Evolutionary conservation across 345 rosid genomes (phyloP), one percentile per base, ranked within the genome.

Genomic region (Erodium maritimum): DNA sequence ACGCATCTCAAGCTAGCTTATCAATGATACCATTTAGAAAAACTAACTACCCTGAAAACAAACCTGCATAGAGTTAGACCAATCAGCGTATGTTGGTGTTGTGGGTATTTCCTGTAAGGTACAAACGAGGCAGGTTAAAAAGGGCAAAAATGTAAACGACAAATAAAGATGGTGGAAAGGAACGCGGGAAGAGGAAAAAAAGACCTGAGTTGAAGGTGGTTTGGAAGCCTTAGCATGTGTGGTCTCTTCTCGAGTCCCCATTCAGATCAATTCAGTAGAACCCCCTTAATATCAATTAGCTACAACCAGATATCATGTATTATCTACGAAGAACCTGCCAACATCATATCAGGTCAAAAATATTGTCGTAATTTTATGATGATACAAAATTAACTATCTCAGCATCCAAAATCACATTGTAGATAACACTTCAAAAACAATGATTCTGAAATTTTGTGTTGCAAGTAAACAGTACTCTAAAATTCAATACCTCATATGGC

Each of bases 11-110:
- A 42, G 6, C 9, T 51, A 51, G 19, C 3, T 51, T n/a, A 17
- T 19, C 10, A 5, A 46, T 17, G 51, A 17, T n/a, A n/a, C n/a
- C n/a, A n/a, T n/a, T n/a, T n/a, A n/a, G n/a, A n/a, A n/a, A n/a
- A n/a, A n/a, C 19, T 56, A 45, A 50, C 54, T 67, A 13, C 50
- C 52, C 46, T 63, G 52, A 25, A 59, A 37, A 60, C 69, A 24
- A 77, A 94, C 97, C 96, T 89, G 96, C 95, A 93, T 75, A 59
- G 95, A 67, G 68, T 63, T 83, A 33, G 91, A 73, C 99, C 99
- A 94, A 68, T 90, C 99, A 50, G 90, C 78, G 72, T 94, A 83
- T 7, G 76, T 60, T 0, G 88, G 95, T 5, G 86, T 69, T 20
- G 84, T 67, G 13, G 91, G 88, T 52, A 77, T 57, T 64, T 94